These are phyloP conservation scores for Letharia columbiana DNA, from an alignment of 495 filamentous ascomycete genomes.

Conservation along the genomic window DNA sequence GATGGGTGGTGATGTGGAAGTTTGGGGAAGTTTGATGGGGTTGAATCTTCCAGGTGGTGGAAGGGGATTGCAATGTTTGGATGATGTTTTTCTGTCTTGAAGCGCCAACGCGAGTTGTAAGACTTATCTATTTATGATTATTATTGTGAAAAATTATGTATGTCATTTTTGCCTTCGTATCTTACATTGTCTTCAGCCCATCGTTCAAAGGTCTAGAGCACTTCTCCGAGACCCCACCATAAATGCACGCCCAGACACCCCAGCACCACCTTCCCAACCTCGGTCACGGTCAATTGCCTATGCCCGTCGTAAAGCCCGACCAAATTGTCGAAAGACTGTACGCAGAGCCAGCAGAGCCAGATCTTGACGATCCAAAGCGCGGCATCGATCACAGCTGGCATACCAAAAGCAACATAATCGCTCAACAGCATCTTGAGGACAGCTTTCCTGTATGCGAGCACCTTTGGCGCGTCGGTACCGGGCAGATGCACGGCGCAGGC, in stretches of 20 bases:
- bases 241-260: constrained; percentile 1
- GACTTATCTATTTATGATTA: not conserved
- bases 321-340: not conserved
- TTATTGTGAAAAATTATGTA: not conserved
- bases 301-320: not conserved
- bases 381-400: constrained; percentile 21
- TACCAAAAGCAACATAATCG: constrained; percentile 25
- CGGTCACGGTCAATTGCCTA: not conserved
- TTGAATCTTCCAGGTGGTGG: too few relatives aligned
- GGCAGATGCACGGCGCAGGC: constrained; percentile 13
- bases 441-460: constrained; percentile 19
- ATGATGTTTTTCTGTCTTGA: not conserved
- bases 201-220: not conserved
- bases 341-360: constrained; percentile 18
- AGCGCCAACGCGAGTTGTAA: not conserved
- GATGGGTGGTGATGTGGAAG: too few relatives aligned
- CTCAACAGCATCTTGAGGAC: constrained; percentile 23
- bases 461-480: not conserved
- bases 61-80: not conserved
- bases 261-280: not conserved
- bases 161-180: not conserved
- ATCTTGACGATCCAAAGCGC: constrained; percentile 14
- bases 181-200: not conserved
- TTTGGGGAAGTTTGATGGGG: too few relatives aligned
- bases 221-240: not conserved